phyloP scores from a whole-genome alignment of 306 rosid genomes.

The Corylus americana region DNA sequence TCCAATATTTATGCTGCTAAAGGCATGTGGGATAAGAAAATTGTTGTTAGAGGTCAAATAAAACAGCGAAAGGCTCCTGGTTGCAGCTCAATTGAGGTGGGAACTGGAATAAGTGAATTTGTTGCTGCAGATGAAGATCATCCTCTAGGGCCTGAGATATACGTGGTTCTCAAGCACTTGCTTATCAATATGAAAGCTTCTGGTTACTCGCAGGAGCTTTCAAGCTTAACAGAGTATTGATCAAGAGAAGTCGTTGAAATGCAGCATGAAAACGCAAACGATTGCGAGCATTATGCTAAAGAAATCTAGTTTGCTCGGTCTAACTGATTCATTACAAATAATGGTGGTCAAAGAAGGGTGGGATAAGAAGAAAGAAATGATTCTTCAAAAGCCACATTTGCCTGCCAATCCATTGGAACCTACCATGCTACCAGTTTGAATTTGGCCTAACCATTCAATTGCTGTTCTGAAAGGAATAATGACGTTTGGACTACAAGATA shows the following conservation, averaged over 20 bases:
- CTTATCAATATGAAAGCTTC: constrained; percentile 2
- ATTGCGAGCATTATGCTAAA: not conserved
- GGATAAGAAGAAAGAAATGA: not conserved
- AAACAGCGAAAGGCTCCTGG: constrained; percentile 38
- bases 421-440: not conserved
- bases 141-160: constrained; percentile 3
- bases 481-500: not conserved
- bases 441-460: not conserved
- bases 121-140: constrained; percentile 14
- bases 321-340: not conserved
- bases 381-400: not conserved
- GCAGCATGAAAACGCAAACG: not conserved
- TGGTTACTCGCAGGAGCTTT: not conserved
- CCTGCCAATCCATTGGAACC: not conserved
- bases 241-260: not conserved
- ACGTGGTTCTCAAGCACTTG: not conserved
- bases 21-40: constrained; percentile 60
- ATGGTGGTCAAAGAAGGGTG: not conserved
- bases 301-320: not conserved
- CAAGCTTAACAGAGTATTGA: not conserved
- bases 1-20: constrained; percentile 61
- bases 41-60: constrained; percentile 44
- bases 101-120: not conserved
- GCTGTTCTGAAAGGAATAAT: not conserved
- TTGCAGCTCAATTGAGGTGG: constrained; percentile 8